phyloP scores from a whole-genome alignment of 495 filamentous ascomycete genomes.

The Usnea hakonensis region DNA sequence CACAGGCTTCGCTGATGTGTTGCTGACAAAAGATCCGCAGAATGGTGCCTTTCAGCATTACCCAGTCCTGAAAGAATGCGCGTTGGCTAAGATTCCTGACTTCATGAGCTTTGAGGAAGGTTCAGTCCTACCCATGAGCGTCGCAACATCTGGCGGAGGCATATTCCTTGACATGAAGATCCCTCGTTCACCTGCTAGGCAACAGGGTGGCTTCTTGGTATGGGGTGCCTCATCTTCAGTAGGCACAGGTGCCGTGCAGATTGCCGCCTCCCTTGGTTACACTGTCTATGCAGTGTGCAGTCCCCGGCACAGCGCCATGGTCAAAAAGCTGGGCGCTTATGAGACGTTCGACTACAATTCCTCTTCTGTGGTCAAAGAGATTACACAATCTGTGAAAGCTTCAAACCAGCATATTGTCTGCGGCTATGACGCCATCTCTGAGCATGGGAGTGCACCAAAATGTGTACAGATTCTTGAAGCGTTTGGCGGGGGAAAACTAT shows the following conservation, averaged over 20 bases:
- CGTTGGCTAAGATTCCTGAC: slow-evolving; percentile 33
- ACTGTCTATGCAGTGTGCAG: slow-evolving; percentile 31
- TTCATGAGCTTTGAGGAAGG: slow-evolving; percentile 36
- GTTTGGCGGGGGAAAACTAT: slow-evolving; percentile 32
- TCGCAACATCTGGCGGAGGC: slow-evolving; percentile 24
- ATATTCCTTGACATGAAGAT: slow-evolving; percentile 19
- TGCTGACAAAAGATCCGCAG: slow-evolving; percentile 21
- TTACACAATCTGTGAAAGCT: slow-evolving; percentile 28
- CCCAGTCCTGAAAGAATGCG: slow-evolving; percentile 24
- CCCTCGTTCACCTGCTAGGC: slow-evolving; percentile 20
- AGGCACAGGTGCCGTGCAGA: slow-evolving; percentile 33
- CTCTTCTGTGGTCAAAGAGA: slow-evolving; percentile 26
- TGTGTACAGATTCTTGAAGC: slow-evolving; percentile 29
- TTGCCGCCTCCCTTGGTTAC: slow-evolving; percentile 30
- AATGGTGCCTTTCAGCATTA: slow-evolving; percentile 32
- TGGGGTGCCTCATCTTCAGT: slow-evolving; percentile 36
- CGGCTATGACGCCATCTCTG: slow-evolving; percentile 20
- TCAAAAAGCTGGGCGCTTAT: slow-evolving; percentile 30
- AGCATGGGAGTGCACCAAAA: slow-evolving; percentile 10
- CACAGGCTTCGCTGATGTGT: slow-evolving; percentile 23
- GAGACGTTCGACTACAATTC: slow-evolving; percentile 31
- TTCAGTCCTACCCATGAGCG: slow-evolving; percentile 35
- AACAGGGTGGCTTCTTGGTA: slow-evolving; percentile 28
- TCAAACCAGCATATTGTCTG: slow-evolving; percentile 7
- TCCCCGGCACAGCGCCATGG: slow-evolving; percentile 32